These are phyloP conservation scores for Musa acuminata DNA, from an alignment of 176 grass and related monocot genomes.

Conservation along the genomic window DNA sequence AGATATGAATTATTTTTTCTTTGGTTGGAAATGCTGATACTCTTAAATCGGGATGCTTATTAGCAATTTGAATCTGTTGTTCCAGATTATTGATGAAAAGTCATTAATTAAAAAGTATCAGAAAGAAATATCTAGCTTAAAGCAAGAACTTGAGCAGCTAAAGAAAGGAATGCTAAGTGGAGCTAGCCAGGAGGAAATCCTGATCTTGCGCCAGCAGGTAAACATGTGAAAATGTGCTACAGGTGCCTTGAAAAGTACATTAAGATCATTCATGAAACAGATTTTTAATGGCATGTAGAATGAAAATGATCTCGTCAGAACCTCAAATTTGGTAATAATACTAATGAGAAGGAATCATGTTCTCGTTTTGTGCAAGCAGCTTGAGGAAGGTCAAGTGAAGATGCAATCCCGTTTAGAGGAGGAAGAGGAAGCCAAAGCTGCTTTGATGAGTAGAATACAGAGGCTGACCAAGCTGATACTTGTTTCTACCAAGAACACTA, in stretches of 20 bases:
- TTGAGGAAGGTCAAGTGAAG: conserved; percentile 96
- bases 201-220: conserved; percentile 79
- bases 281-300: background rate
- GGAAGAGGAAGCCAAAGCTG: conserved; percentile 99
- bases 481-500: conserved; percentile 87
- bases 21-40: too few species aligned
- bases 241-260: background rate
- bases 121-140: conserved; percentile 86
- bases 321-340: background rate
- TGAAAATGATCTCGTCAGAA: background rate
- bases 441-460: conserved; percentile 98
- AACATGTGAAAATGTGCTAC: background rate
- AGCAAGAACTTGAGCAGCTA: conserved; percentile 83
- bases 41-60: background rate
- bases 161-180: conserved; percentile 75
- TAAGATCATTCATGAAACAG: background rate
- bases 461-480: conserved; percentile 95
- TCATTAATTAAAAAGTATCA: conserved; percentile 99
- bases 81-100: conserved; percentile 92
- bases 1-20: conserved; percentile 16
- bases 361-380: conserved; percentile 33
- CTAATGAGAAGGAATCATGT: background rate
- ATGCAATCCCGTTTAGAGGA: conserved; percentile 97
- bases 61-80: conserved; percentile 15
- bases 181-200: conserved; percentile 83